Evolutionary conservation across 2,329 filamentous ascomycete species (phyloP).

Genomic region (Hypoxylon sp.): DNA sequence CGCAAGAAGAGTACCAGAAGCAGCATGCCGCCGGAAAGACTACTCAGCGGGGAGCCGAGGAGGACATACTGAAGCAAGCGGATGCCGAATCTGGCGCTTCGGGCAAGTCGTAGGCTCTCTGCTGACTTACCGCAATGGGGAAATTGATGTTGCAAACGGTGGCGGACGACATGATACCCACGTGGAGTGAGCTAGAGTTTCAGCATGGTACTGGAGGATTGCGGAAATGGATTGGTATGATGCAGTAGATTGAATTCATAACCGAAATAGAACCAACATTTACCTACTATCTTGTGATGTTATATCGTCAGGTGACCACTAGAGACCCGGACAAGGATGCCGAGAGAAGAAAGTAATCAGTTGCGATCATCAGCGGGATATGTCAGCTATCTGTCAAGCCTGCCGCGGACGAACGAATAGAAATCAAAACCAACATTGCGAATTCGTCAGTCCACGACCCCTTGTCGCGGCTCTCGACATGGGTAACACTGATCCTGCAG

Average conservation of each 20-base stretch:
- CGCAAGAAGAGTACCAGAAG: constrained; percentile 75
- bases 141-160: background rate
- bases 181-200: constrained; percentile 15
- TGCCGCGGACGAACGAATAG: constrained; percentile 30
- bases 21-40: constrained; percentile 89
- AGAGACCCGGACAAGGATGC: constrained; percentile 3
- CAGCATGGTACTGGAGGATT: constrained; percentile 6
- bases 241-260: constrained; percentile 27
- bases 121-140: background rate
- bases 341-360: constrained; percentile 8
- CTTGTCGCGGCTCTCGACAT: constrained; percentile 39
- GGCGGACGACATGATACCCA: constrained; percentile 45
- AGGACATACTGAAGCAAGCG: constrained; percentile 82
- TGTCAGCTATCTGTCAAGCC: constrained; percentile 23
- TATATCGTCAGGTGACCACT: constrained; percentile 29
- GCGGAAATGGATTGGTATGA: constrained; percentile 14
- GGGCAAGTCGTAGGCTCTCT: constrained; percentile 32
- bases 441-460: constrained; percentile 14
- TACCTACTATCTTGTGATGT: constrained; percentile 2
- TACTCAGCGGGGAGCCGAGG: constrained; percentile 84
- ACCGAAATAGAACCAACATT: constrained; percentile 28
- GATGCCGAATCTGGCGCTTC: constrained; percentile 59
- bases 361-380: constrained; percentile 26
- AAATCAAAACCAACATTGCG: constrained; percentile 18
- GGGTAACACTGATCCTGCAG: constrained; percentile 26